Base-by-base conservation (phyloP, 306 rosid genomes). In the Trifolium dubium region DNA sequence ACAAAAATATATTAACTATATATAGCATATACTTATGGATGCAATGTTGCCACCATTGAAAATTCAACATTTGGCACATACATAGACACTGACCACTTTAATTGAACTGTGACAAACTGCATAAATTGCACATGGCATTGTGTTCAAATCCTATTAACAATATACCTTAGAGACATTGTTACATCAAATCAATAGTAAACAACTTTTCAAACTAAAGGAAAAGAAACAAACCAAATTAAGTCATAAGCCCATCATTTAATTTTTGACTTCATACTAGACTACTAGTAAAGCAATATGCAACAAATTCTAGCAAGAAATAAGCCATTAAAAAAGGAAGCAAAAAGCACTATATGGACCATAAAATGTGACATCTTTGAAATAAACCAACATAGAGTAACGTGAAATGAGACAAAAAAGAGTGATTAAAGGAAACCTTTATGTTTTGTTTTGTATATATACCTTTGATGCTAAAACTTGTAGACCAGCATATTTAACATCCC, bases 401-500 rank as follows among this genome's bases (percentile, higher is more conserved):
- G 67, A 30, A 7, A 56, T 35, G 23, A 30, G 49, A 43, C 68
- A 50, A 64, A 11, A 40, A 56, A 56, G 67, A 75, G 80, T 75
- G 73, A 75, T 56, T 65, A 10, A 66, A 75, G 64, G 73, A 41
- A 66, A 73, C 14, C 4, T 35, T 67, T 89, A 39, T 6, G 53
- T 54, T 37, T 55, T 31, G 18, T 6, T 19, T 65, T 11, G 11
- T 40, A 9, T n/a, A 9, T n/a, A 37, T 87, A 92, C 97, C 97
- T 89, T 83, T 29, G 96, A 86, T 71, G 97, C 97, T 4, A 92
- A 37, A 67, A 92, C 54, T 86, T 92, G 97, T 53, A 92, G 85
- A 37, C 92, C 97, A 67, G 97, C 96, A 71, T 88, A 92, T 58
- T 92, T 92, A 39, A 92, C 96, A 37, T 92, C 97, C 97, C 97